These are phyloP conservation scores for Crassisporium funariophilum DNA, from an alignment of 768 basidiomycete species.

Conservation along the genomic window DNA sequence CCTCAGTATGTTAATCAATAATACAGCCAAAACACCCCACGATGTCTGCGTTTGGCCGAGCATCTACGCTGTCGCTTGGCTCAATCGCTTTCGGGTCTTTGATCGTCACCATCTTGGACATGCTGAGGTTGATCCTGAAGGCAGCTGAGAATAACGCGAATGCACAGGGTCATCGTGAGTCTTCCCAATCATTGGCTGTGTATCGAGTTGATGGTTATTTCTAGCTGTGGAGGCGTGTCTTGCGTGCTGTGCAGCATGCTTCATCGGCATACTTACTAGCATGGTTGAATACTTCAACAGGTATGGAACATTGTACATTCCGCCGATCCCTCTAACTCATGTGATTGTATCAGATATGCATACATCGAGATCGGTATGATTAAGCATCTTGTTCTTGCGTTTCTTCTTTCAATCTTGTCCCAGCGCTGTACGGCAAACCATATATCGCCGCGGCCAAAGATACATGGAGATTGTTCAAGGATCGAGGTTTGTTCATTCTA, in stretches of 20 bases:
- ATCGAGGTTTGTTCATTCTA: conserved; percentile 54
- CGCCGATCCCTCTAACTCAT: not conserved
- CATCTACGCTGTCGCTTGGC: conserved; percentile 77
- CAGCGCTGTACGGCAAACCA: conserved; percentile 83
- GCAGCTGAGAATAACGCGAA: conserved; percentile 59
- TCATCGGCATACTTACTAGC: conserved; percentile 68
- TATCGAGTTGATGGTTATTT: conserved; percentile 1
- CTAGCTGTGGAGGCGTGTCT: conserved; percentile 72
- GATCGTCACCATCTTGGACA: conserved; percentile 79
- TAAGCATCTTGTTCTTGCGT: not conserved
- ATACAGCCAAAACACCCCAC: conserved; percentile 70
- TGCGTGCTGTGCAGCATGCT: conserved; percentile 79
- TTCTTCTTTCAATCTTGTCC: not conserved
- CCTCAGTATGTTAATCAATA: not conserved
- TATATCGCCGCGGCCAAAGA: conserved; percentile 83
- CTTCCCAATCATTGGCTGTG: not conserved
- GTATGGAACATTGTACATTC: conserved; percentile 26
- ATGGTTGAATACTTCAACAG: conserved; percentile 82
- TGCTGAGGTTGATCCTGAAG: conserved; percentile 63
- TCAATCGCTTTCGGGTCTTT: conserved; percentile 85
- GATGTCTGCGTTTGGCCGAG: conserved; percentile 67
- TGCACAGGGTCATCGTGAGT: conserved; percentile 67
- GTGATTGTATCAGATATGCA: conserved; percentile 53
- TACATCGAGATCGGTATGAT: conserved; percentile 77
- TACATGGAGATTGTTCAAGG: conserved; percentile 77